Conservation (phyloP, 2,329 filamentous ascomycete genomes). For the Colletotrichum phormii region DNA sequence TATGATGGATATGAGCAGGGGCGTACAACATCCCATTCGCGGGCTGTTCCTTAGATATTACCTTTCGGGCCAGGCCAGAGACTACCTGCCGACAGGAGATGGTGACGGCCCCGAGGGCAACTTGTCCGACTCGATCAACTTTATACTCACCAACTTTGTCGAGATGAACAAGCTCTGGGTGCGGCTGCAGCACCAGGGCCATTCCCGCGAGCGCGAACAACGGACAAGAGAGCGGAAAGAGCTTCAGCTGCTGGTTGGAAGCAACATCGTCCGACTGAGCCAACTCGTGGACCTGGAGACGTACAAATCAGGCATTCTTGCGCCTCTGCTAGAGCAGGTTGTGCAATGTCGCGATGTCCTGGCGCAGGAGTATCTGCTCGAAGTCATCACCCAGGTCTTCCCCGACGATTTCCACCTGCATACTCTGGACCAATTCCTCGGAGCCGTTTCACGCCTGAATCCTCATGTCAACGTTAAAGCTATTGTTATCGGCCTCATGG, state of each 20-base stretch:
- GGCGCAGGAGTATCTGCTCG: constrained; percentile 95
- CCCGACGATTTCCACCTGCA: constrained; percentile 98
- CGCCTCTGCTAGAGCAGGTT: constrained; percentile 92
- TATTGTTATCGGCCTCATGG: constrained; percentile 98
- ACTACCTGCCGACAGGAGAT: constrained; percentile 83
- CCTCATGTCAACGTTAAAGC: constrained; percentile 98
- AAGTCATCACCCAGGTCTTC: constrained; percentile 99
- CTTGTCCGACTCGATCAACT: constrained; percentile 96
- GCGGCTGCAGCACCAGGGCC: constrained; percentile 94
- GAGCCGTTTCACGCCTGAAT: constrained; percentile 91
- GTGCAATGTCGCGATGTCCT: constrained; percentile 97
- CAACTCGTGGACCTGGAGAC: constrained; percentile 95
- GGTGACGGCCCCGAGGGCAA: constrained; percentile 95
- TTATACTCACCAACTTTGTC: constrained; percentile 97
- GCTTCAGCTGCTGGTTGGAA: constrained; percentile 93
- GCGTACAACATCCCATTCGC: constrained; percentile 95
- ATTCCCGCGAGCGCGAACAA: constrained; percentile 93
- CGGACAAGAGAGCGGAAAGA: constrained; percentile 95
- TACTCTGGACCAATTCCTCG: constrained; percentile 94
- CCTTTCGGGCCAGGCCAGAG: constrained; percentile 92
- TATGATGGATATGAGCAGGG: constrained; percentile 99
- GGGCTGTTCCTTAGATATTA: constrained; percentile 97
- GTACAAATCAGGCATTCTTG: constrained; percentile 91
- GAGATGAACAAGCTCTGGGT: constrained; percentile 99
- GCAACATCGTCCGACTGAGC: constrained; percentile 94